Evolutionary conservation across 208 protist genomes (phyloP), one percentile per base, ranked within the genome.

Genomic region (Acanthamoeba healyi): DNA sequence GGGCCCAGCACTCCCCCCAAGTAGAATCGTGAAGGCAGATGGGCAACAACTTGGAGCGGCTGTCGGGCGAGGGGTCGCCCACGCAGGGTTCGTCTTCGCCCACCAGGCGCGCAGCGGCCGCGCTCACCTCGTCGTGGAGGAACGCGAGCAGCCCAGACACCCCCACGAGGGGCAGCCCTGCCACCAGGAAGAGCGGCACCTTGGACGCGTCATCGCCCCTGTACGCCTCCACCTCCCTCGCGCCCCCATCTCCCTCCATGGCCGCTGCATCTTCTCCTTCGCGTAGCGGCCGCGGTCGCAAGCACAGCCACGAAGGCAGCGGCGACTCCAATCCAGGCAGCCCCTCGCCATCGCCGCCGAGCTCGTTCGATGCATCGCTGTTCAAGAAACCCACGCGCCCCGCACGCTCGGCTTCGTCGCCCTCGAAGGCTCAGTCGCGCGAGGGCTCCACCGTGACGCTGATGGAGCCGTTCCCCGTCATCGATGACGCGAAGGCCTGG

Each of bases 371-470:
- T 65, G 19, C 58, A 65, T 65, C 58, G 26, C 2, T 12, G 26
- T 26, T 32, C 24, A 34, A 34, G 1, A 1, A 12, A 0, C 58
- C 26, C 26, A 17, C 2, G n/a, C 5, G 10, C 17, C 54, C 2
- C 54, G 15, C 54, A 5, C n/a, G 58, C 58, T 7, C 58, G 26
- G 19, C 58, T 12, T 65, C 58, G 4, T 65, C 58, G n/a, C 58
- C 58, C n/a, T n/a, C n/a, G n/a, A n/a, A n/a, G 4, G 58, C 58
- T 4, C 58, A 32, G 10, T 74, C 65, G 10, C 65, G 65, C 9
- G 65, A 74, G 36, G 65, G 34, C 2, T 74, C 65, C 29, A 74
- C 44, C 65, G 65, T n/a, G n/a, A n/a, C n/a, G n/a, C n/a, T 74
- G 65, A 3, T 74, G 34, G 65, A 74, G 17, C 65, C 65, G 34